phyloP scores from a whole-genome alignment of 257 asterid genomes.

The Capsicum baccatum region DNA sequence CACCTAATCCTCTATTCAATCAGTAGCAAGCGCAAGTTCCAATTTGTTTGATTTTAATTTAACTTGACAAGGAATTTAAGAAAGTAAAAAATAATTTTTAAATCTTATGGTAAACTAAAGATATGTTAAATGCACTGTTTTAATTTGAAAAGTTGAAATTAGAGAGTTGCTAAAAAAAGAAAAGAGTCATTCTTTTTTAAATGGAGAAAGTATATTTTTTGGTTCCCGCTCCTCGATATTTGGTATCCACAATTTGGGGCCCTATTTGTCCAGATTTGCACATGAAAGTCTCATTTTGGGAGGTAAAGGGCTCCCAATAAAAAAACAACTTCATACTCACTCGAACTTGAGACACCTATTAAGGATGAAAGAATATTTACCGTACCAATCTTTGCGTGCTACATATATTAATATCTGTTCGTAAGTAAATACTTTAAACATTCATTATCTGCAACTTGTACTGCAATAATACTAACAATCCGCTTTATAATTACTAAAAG shows the following conservation, averaged over 20 bases:
- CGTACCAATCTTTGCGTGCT: too few relatives aligned
- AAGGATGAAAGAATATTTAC: background rate
- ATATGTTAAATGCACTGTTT: too few relatives aligned
- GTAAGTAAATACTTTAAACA: background rate
- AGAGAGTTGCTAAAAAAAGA: too few relatives aligned
- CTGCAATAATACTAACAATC: background rate
- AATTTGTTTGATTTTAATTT: too few relatives aligned
- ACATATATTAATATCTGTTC: background rate
- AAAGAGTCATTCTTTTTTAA: too few relatives aligned
- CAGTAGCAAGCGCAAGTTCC: background rate
- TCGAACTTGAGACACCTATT: background rate
- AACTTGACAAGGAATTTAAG: too few relatives aligned
- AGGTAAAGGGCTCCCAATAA: too few relatives aligned
- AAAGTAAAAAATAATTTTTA: too few relatives aligned
- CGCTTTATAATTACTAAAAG: background rate
- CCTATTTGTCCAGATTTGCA: background rate
- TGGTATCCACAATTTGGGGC: background rate
- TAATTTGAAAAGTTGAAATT: too few relatives aligned
- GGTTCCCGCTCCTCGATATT: too few relatives aligned
- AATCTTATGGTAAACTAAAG: too few relatives aligned
- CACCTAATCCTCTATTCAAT: background rate
- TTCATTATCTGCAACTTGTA: background rate
- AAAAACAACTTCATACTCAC: rapidly evolving
- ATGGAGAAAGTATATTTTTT: background rate
- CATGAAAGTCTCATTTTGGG: background rate